Conservation (phyloP, 345 rosid genomes). For the Geranium rotundifolium region DNA sequence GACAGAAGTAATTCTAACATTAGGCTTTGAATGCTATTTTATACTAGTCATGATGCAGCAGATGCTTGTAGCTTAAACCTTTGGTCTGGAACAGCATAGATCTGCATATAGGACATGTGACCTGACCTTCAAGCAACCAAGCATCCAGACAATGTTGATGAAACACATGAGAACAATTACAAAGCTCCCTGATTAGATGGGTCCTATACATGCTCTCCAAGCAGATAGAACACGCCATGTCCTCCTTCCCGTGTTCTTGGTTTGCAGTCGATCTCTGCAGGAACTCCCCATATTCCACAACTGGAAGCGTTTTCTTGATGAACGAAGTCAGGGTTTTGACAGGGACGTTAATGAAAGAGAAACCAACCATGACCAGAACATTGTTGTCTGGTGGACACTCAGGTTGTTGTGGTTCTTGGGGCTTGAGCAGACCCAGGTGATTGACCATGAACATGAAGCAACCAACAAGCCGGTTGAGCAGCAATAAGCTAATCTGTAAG, state of each 20-base stretch:
- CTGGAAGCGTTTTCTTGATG: conserved; percentile 26
- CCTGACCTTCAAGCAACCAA: too few species aligned
- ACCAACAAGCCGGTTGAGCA: conserved; percentile 8
- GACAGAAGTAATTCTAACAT: too few species aligned
- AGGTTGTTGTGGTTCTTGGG: background rate
- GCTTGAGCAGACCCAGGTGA: conserved; percentile 23
- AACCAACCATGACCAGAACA: conserved; percentile 22
- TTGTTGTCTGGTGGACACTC: conserved; percentile 1
- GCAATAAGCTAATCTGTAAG: conserved; percentile 4
- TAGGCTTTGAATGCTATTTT: too few species aligned
- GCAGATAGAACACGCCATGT: conserved; percentile 27
- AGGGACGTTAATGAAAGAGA: conserved; percentile 18
- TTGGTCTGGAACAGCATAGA: too few species aligned
- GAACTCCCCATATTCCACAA: conserved; percentile 14
- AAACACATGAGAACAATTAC: conserved; percentile 34
- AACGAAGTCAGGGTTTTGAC: conserved; percentile 12
- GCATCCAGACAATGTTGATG: conserved; percentile 12
- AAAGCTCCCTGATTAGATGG: conserved; percentile 27
- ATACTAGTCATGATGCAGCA: too few species aligned
- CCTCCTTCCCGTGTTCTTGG: background rate
- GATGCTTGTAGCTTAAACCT: too few species aligned
- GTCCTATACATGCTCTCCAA: conserved; percentile 18
- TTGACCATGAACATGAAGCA: conserved; percentile 11
- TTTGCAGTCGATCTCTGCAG: conserved; percentile 6
- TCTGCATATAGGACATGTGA: too few species aligned